These are phyloP conservation scores for Scedosporium boydii DNA, from an alignment of 2,329 filamentous ascomycete species.

Conservation along the genomic window DNA sequence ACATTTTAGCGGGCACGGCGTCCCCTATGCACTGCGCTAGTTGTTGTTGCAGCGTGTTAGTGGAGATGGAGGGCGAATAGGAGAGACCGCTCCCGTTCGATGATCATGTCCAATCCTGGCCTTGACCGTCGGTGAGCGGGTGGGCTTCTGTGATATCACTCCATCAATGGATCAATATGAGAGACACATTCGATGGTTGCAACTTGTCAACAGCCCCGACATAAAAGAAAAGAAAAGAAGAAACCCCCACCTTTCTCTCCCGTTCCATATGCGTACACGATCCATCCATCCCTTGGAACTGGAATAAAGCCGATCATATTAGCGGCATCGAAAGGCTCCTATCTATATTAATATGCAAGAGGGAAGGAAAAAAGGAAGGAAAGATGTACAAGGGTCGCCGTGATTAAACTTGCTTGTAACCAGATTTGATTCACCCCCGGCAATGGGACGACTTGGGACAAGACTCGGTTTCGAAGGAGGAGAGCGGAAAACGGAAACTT, in stretches of 20 bases:
- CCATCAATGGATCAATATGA: no score
- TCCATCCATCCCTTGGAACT: no score
- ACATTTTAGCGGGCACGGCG: neutral
- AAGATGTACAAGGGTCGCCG: neutral
- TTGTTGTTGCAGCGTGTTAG: no score
- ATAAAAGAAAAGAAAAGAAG: neutral
- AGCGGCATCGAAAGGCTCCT: neutral
- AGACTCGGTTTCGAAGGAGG: neutral
- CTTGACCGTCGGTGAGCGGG: no score
- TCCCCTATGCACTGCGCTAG: neutral
- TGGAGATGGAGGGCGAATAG: no score
- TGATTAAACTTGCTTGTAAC: neutral
- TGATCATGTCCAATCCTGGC: no score
- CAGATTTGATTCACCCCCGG: neutral
- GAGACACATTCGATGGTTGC: no score
- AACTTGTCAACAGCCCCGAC: neutral
- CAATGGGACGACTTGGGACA: neutral
- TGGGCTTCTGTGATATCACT: no score
- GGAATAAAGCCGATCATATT: neutral
- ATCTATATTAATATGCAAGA: neutral
- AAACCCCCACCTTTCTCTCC: neutral
- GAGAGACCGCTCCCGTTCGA: no score
- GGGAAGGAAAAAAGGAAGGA: no score
- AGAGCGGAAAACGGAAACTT: neutral
- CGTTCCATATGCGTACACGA: neutral